Base-by-base conservation (phyloP, 2,329 filamentous ascomycete genomes). In the Pseudocercospora cruenta region DNA sequence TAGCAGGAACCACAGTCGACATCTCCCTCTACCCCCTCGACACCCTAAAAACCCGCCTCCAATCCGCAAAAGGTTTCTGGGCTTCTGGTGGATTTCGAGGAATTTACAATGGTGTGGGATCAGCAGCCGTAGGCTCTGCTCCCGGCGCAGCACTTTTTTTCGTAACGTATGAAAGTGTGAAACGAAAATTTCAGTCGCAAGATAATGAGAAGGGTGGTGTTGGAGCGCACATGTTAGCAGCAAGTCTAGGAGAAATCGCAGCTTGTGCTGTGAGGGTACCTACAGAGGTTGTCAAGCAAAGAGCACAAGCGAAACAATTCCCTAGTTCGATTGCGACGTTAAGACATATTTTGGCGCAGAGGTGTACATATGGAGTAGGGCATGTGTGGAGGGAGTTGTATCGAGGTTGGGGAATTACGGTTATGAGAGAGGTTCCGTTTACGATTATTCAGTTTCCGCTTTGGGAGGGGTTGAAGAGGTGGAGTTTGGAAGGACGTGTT, bases 71-170 rank as follows among this genome's bases (percentile, higher is more conserved):
- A 64, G 89, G 90, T 78, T 93, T 97, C 83, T 88, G 92, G 76
- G 85, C 91, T 63, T 89, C 90, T 2, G 94, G 95, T 77, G 94
- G 94, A 75, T 94, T 98, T 85, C 86, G 86, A 58, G 94, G 94
- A 68, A 92, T 98, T 74, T 99, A 99, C 83, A 90, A 92, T 54
- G 95, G 95, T 77, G 88, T 99, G 16, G 95, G 94, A 58, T 92
- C 89, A 65, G 93, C 94, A 0, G 84, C 98, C 59, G 90, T 97
- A 65, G 95, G 96, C 31, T 96, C 92, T 55, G 94, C 95, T 0
- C 95, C 95, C 0, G 93, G 93, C 63, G 95, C 96, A 1, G 94
- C 95, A 51, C 91, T 97, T 76, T 99, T 99, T 88, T 99, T 99
- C 86, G 69, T 77, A 70, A 70, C 75, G 67, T 70, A 76, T 69